Conservation (phyloP, 2,329 filamentous ascomycete genomes). For the Exophiala sp. region DNA sequence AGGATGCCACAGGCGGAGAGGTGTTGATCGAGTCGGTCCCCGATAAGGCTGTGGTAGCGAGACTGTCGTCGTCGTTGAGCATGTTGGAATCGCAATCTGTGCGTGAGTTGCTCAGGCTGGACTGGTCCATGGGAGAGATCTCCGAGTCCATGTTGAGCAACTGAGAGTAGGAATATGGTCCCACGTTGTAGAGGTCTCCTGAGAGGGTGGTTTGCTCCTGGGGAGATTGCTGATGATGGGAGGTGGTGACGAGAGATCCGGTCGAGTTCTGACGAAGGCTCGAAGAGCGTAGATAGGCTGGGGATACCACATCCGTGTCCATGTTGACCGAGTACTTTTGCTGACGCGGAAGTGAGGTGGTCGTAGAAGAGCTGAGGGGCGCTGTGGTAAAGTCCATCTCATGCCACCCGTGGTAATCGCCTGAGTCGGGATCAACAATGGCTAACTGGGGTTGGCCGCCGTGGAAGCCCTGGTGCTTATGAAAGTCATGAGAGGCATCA, state of each 20-base stretch:
- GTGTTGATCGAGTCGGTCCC: constrained; percentile 20
- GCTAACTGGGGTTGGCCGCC: constrained; percentile 19
- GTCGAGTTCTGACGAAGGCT: constrained; percentile 16
- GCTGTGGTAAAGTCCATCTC: constrained; percentile 26
- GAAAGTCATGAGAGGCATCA: constrained; percentile 25
- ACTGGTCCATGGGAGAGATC: constrained; percentile 24
- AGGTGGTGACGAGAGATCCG: too few relatives aligned
- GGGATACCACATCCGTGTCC: constrained; percentile 20
- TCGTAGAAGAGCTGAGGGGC: constrained; percentile 15
- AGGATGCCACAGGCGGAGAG: constrained; percentile 17
- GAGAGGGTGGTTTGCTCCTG: constrained; percentile 7
- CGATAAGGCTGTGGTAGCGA: constrained; percentile 12
- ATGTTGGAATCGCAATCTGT: constrained; percentile 22
- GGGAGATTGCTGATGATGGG: constrained; percentile 17
- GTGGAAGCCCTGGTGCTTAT: constrained; percentile 19
- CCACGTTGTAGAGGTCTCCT: constrained; percentile 23
- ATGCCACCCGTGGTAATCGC: constrained; percentile 26
- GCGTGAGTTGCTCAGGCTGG: constrained; percentile 23
- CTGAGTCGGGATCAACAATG: constrained; percentile 23
- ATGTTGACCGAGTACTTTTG: constrained; percentile 24
- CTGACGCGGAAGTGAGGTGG: constrained; percentile 7
- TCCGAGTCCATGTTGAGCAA: constrained; percentile 26
- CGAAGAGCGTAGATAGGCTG: constrained; percentile 17
- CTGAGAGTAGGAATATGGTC: constrained; percentile 23
- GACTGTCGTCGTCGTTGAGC: constrained; percentile 18